A percentile compares a stretch with the other conserved stretches of the same genome.
phyloP scores from a whole-genome alignment of 352 stramenopile genomes.

The Heterotrichella gracilis region DNA sequence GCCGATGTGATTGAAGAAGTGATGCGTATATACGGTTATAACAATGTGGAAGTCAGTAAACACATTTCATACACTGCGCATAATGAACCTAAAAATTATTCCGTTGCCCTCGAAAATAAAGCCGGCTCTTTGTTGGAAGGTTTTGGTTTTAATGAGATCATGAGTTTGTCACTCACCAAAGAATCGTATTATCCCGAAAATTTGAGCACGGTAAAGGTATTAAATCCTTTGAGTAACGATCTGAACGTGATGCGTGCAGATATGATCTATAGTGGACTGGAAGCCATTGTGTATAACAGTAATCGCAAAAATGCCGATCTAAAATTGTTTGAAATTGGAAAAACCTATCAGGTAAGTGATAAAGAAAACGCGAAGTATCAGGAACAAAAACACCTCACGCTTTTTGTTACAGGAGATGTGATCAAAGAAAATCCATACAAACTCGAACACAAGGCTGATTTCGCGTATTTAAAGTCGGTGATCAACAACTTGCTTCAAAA shows the following conservation, averaged over 20 bases:
- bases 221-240: not conserved
- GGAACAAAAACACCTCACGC: not conserved
- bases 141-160: constrained; percentile 3
- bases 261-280: not conserved
- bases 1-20: not conserved
- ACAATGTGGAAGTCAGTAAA: constrained; percentile 4
- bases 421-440: not conserved
- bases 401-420: not conserved
- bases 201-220: not conserved
- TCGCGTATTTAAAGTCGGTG: not conserved
- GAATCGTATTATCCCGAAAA: not conserved
- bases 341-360: not conserved
- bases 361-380: not conserved
- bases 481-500: not conserved
- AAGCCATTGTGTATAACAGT: not conserved
- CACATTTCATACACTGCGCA: not conserved
- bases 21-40: not conserved
- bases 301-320: not conserved
- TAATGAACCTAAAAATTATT: not conserved
- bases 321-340: not conserved
- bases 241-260: not conserved
- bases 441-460: not conserved
- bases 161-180: not conserved
- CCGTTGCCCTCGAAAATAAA: not conserved
- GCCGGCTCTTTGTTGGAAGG: not conserved